Evolutionary conservation across 1,284 basidiomycete genomes (phyloP), one percentile per base, ranked within the genome.

Genomic region (Cutaneotrichosporon sp.): DNA sequence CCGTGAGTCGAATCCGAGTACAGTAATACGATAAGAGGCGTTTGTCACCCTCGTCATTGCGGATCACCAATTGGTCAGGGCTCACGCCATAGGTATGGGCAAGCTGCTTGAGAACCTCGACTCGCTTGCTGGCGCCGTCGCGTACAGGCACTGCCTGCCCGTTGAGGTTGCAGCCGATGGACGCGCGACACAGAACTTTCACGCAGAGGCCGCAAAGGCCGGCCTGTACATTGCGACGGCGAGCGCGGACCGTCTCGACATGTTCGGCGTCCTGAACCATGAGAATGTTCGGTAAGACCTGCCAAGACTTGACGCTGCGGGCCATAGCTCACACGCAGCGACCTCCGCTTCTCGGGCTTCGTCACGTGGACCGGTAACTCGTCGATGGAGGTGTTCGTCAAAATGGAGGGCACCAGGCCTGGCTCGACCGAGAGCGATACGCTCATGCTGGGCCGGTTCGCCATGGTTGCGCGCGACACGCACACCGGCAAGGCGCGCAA

Each of bases 181-280:
- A 10, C 64, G 67, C 36, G 63, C 72, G 2, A 68, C 72, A 1
- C 63, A 74, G 58, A 69, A 75, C 47, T 81, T 81, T 31, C 85
- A 87, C 85, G 85, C 62, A 79, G 82, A 63, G 79, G 88, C 62
- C 73, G 58, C 85, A 55, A 84, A 88, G 64, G 84, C 85, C 18
- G 89, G 89, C 0, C 87, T 90, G 69, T 92, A 91, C 70, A 85
- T 92, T 65, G 90, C 91, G 9, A 92, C 90, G 2, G 90, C 90
- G 40, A 86, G 87, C 7, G 90, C 90, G 1, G 90, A 92, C 73
- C 82, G 90, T 57, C 69, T 81, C 7, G 80, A 81, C 68, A 77
- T 81, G 72, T 77, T 81, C 51, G 73, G 76, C 2, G 65, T 70
- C 21, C 68, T 81, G 55, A 76, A 73, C 64, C 59, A 53, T 36